Evolutionary conservation across 75 land plant species (phyloP).

Genomic region (Larix kaempferi): DNA sequence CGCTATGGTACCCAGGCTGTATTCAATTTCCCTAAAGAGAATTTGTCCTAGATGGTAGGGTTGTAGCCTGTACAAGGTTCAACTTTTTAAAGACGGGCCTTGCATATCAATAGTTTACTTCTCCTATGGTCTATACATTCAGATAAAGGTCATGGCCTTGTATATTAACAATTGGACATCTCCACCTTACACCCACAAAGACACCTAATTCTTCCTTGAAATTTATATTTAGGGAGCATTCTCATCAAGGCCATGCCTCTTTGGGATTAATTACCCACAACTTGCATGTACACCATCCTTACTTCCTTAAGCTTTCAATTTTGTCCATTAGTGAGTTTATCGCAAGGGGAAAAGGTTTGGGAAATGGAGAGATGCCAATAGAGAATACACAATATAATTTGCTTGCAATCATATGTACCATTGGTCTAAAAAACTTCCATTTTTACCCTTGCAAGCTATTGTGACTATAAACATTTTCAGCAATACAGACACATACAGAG

Average conservation of each 20-base stretch:
- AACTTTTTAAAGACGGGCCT: background rate
- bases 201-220: background rate
- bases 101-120: too few relatives aligned
- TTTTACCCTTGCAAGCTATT: constrained; percentile 32
- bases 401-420: too few relatives aligned
- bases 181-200: too few relatives aligned
- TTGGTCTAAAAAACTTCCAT: too few relatives aligned
- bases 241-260: background rate
- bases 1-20: too few relatives aligned
- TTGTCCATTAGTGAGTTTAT: too few relatives aligned
- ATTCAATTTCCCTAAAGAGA: too few relatives aligned
- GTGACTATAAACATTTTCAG: constrained; percentile 70
- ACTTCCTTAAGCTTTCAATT: background rate
- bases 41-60: too few relatives aligned
- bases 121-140: too few relatives aligned
- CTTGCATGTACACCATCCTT: background rate
- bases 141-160: too few relatives aligned
- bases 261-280: background rate
- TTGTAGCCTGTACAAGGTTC: background rate
- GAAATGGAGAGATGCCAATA: background rate
- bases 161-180: too few relatives aligned
- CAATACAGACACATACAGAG: constrained; percentile 61
- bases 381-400: background rate
- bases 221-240: background rate
- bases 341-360: too few relatives aligned